Evolutionary conservation across 192 early-diverging fungal genomes (phyloP).

Genomic region (Umbelopsis vinacea): DNA sequence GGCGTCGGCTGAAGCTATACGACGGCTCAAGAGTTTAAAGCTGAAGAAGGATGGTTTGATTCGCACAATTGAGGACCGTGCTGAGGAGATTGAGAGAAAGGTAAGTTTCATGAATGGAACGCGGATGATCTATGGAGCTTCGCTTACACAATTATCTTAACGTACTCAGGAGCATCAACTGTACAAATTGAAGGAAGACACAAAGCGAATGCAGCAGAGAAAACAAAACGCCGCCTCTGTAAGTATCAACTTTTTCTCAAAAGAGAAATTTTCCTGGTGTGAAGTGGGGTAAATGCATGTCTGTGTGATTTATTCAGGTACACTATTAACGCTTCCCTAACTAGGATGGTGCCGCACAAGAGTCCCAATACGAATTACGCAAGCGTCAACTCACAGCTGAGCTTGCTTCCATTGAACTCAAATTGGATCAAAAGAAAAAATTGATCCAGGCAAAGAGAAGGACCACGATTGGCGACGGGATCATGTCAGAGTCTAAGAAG

Average conservation of each 20-base stretch:
- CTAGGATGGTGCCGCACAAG: not conserved
- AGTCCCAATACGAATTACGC: not conserved
- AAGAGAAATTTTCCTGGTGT: too few species aligned
- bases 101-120: not conserved
- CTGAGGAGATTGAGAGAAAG: constrained; percentile 16
- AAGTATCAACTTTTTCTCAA: not conserved
- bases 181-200: not conserved
- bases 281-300: too few species aligned
- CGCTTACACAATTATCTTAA: too few species aligned
- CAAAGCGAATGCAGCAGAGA: not conserved
- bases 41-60: constrained; percentile 17
- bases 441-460: not conserved
- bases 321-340: not conserved
- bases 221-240: not conserved
- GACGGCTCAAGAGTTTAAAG: not conserved
- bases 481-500: not conserved
- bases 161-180: constrained; percentile 11
- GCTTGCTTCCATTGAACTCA: not conserved
- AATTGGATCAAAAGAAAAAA: constrained; percentile 17
- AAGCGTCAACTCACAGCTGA: constrained; percentile 1
- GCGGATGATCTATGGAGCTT: too few species aligned
- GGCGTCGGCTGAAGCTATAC: not conserved
- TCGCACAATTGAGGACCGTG: not conserved
- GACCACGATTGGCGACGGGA: not conserved
- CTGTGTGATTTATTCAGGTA: too few species aligned